phyloP scores from a whole-genome alignment of 352 stramenopile species.

The Aphanomyces euteiches region DNA sequence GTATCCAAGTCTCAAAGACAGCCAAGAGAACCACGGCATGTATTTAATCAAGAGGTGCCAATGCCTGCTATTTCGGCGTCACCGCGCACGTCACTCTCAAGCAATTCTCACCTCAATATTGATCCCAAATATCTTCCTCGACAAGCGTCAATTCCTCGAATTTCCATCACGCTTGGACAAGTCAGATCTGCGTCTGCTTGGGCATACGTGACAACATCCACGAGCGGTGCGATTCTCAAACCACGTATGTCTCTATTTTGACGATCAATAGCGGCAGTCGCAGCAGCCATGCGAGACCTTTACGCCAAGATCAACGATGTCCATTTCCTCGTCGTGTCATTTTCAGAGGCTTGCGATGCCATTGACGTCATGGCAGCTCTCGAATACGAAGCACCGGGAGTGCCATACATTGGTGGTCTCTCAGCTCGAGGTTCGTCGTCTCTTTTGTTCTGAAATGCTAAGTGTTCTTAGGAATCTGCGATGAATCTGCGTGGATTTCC shows the following conservation, averaged over 20 bases:
- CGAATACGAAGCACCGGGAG: conserved; percentile 64
- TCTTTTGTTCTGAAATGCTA: background rate
- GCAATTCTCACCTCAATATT: background rate
- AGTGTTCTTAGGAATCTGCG: conserved; percentile 55
- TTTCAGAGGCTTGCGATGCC: conserved; percentile 77
- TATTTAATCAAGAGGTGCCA: no score
- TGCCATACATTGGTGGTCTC: conserved; percentile 81
- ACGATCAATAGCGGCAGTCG: conserved; percentile 67
- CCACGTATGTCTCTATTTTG: conserved; percentile 52
- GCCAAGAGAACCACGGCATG: background rate
- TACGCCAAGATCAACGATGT: conserved; percentile 72
- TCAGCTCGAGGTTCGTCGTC: conserved; percentile 45
- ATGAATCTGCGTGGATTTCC: conserved; percentile 84
- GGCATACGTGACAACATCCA: conserved; percentile 10
- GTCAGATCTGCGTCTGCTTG: conserved; percentile 20
- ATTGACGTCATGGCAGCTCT: conserved; percentile 69
- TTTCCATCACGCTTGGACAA: background rate
- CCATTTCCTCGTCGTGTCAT: conserved; percentile 82
- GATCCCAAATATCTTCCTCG: conserved; percentile 10
- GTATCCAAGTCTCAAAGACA: background rate
- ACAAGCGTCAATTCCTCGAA: background rate
- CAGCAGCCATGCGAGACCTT: conserved; percentile 70
- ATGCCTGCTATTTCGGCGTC: background rate
- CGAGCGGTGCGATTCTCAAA: background rate
- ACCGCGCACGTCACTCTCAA: conserved; percentile 34